phyloP scores from a whole-genome alignment of 306 rosid genomes.

The Rubus idaeus region DNA sequence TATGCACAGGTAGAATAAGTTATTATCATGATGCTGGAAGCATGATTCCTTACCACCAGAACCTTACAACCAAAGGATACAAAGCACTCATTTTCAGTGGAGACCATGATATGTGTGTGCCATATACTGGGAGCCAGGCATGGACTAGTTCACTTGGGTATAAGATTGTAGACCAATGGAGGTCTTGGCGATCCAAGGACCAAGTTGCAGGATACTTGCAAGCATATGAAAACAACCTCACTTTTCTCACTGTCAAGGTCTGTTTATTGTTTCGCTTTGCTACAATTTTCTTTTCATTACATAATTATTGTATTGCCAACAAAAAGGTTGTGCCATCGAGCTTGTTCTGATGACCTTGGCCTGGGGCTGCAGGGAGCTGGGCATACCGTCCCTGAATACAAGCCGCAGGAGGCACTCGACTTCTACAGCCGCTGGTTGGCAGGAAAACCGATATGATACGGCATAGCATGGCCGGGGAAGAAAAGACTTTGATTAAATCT shows the following conservation, averaged over 20 bases:
- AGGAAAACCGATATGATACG: constrained; percentile 31
- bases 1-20: constrained; percentile 46
- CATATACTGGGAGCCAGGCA: constrained; percentile 71
- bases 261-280: background rate
- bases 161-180: constrained; percentile 57
- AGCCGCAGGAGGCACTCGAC: constrained; percentile 67
- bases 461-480: background rate
- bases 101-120: constrained; percentile 86
- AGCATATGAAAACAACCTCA: constrained; percentile 41
- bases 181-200: constrained; percentile 46
- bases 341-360: background rate
- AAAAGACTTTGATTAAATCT: background rate
- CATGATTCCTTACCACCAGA: constrained; percentile 72
- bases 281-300: background rate
- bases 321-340: background rate
- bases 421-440: constrained; percentile 64
- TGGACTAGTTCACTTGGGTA: constrained; percentile 76
- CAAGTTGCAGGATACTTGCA: constrained; percentile 66
- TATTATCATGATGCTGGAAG: constrained; percentile 52
- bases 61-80: constrained; percentile 54
- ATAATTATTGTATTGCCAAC: background rate
- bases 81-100: constrained; percentile 71
- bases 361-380: constrained; percentile 62
- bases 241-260: constrained; percentile 53
- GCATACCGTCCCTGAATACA: constrained; percentile 76